phyloP scores from a whole-genome alignment of 1,284 basidiomycete species.

The Ceratobasidium sp. region DNA sequence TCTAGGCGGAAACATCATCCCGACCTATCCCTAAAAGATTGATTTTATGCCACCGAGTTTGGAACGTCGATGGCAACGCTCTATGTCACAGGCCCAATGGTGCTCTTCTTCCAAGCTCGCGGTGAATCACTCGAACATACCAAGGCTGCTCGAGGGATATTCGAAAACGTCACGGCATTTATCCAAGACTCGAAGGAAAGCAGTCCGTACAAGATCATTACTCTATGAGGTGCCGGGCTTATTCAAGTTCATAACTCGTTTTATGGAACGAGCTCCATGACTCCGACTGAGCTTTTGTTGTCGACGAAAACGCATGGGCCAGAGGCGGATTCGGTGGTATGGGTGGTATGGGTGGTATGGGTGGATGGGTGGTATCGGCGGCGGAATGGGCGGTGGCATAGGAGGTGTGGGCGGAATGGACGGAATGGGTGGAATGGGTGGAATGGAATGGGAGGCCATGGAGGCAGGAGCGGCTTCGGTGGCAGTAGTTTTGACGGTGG shows the following conservation, averaged over 20 bases:
- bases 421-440: too few relatives aligned
- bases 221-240: slow-evolving; percentile 76
- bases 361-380: too few relatives aligned
- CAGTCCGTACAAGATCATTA: slow-evolving; percentile 70
- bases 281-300: slow-evolving; percentile 70
- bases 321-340: too few relatives aligned
- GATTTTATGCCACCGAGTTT: slow-evolving; percentile 56
- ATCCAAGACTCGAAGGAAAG: slow-evolving; percentile 66
- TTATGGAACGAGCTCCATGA: slow-evolving; percentile 60
- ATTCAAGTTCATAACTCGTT: slow-evolving; percentile 76
- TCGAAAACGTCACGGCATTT: slow-evolving; percentile 71
- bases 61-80: slow-evolving; percentile 63
- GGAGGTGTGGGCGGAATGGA: too few relatives aligned
- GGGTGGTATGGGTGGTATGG: too few relatives aligned
- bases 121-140: slow-evolving; percentile 64
- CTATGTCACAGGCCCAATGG: slow-evolving; percentile 74
- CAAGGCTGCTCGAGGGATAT: slow-evolving; percentile 63
- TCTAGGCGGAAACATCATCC: slow-evolving; percentile 74
- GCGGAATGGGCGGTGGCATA: too few relatives aligned
- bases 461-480: too few relatives aligned
- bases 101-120: slow-evolving; percentile 72
- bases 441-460: too few relatives aligned
- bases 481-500: too few relatives aligned
- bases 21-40: slow-evolving; percentile 62
- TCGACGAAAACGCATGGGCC: slow-evolving; percentile 48